Base-by-base conservation (phyloP, 495 filamentous ascomycete species). In the Trypethelium eluteriae region DNA sequence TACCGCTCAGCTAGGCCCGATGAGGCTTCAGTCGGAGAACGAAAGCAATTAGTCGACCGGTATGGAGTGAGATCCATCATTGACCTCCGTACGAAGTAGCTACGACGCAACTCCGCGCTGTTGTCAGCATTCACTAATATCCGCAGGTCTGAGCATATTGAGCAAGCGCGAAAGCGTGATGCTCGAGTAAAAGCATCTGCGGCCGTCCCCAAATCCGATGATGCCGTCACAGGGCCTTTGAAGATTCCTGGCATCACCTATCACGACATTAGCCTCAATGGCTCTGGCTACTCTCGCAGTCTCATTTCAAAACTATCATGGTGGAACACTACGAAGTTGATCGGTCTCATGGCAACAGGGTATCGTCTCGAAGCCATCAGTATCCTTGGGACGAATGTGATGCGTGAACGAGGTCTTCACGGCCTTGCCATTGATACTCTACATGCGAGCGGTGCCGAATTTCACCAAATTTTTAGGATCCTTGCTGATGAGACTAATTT, bases 1-100 rank as follows among this genome's bases (percentile, higher is more conserved):
- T 94, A 82, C 75, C 89, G 91, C 50, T 90, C 88, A 62, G 89
- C 88, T 14, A 80, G 88, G 62, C 83, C 81, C 66, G 86, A 96
- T 71, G 85, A 90, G 71, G 90, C 90, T 36, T 88, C 88, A 2
- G 69, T 80, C 53, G 74, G 78, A 66, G 91, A 94, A 74, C 82
- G 83, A 65, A 72, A 76, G 34, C 80, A 78, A 63, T 76, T 95
- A 14, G 75, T 75, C n/a, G 77, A 86, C 4, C 83, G 87, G 65
- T 83, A 86, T 69, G 80, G 82, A 57, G 84, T 95, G 59, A 81
- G 80, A 38, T 89, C 84, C 1, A 83, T 95, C 36, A 82, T 96
- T 39, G 92, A 95, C 75, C 77, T 95, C 16, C 84, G 91, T 47
- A 90, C 90, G 66, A 83, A 83, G 88, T 90, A 83, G 57, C 36